Percentiles rank a stretch among this genome's conserved stretches.
Evolutionary conservation across 2,329 filamentous ascomycete species (phyloP).

Genomic region (Colletotrichum cordylinicola): DNA sequence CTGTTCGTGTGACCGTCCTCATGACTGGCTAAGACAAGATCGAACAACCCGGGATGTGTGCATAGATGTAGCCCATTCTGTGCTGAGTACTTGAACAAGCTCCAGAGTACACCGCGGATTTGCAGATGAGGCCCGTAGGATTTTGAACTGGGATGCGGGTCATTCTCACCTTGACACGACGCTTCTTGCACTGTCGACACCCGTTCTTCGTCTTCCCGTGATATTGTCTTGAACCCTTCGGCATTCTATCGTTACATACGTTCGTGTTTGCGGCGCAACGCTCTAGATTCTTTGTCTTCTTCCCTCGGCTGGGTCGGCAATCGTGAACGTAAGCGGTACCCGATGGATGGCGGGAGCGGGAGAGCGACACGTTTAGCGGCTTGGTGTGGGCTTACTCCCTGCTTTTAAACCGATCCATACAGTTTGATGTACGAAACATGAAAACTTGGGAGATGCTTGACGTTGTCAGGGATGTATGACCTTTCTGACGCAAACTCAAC

Average conservation of each 20-base stretch:
- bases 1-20: background rate
- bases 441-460: conserved; percentile 6
- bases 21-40: background rate
- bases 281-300: background rate
- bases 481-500: conserved; percentile 21
- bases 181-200: conserved; percentile 22
- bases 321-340: background rate
- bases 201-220: conserved; percentile 24
- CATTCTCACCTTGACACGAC: conserved; percentile 21
- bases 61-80: background rate
- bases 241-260: conserved; percentile 2
- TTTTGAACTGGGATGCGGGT: background rate
- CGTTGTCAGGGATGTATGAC: conserved; percentile 10
- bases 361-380: background rate
- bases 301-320: background rate
- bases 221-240: conserved; percentile 22
- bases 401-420: conserved; percentile 3
- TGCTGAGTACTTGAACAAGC: background rate
- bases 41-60: background rate
- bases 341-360: background rate
- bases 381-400: background rate
- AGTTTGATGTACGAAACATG: conserved; percentile 7
- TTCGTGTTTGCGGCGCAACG: background rate
- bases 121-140: background rate
- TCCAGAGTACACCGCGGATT: background rate